Base-by-base conservation (phyloP, 2,329 filamentous ascomycete species). In the Neopestalotiopsis sp. region DNA sequence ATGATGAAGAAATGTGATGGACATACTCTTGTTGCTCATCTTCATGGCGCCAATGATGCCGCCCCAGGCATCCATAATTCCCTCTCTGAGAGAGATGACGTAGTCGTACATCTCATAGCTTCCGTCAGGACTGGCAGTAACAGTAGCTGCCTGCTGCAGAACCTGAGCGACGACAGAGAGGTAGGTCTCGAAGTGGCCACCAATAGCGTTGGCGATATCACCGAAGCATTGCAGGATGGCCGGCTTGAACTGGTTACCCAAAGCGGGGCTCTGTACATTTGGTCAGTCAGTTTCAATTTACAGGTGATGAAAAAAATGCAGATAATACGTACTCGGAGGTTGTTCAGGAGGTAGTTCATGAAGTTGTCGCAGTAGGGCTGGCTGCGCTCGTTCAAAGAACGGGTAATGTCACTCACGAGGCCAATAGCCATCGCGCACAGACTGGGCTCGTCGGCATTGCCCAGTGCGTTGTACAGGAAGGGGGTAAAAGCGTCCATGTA, bases 1-100 rank as follows among this genome's bases (percentile, higher is more conserved):
- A 62, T 67, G 28, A 9, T 20, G 32, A 20, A 4, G 6, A 28
- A 49, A 20, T 6, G 62, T 5, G 83, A 28, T 28, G 24, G 24
- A 28, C 90, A 81, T 81, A 92, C 91, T 90, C 85, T 95, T 95
- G 77, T 85, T 85, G 77, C 91, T 93, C 65, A 87, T 83, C 85
- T 96, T 97, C 92, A 98, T 94, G 66, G 96, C 94, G 80, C 95
- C 91, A 78, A 99, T 94, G 73, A 97, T 96, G 74, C 96, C 96
- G 76, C 95, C 94, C 95, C 97, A 99, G 42, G 96, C 96, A 86
- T 99, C 96, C 92, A 98, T 97, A 74, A 99, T 98, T 74, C 95
- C 96, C 79, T 99, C 97, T 67, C 96, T 92, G 63, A 99, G 88
- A 24, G 95, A 97, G 72, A 97, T 90, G 74, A 99, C 92, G 79